A percentile compares a stretch with the other conserved stretches of the same genome.
Conservation (phyloP, 371 early-diverging fungal genomes). For the Mortierella sp. region DNA sequence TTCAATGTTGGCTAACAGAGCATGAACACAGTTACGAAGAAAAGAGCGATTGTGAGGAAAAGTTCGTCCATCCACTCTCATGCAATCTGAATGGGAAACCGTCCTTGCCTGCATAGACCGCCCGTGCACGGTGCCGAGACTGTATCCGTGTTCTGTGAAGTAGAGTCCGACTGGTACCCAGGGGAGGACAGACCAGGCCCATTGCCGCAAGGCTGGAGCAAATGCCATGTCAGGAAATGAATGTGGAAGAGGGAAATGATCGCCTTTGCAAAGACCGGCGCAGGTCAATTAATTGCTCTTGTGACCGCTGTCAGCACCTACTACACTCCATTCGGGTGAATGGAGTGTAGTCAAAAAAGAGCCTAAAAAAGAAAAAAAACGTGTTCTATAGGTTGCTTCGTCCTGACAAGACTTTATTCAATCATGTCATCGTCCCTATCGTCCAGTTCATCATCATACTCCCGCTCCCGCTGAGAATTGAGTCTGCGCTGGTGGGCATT, state of each 20-base stretch:
- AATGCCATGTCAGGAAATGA: slow-evolving; percentile 19
- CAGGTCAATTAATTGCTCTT: neutral
- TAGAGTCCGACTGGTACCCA: slow-evolving; percentile 76
- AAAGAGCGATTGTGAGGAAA: slow-evolving; percentile 4
- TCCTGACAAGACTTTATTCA: slow-evolving; percentile 4
- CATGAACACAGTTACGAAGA: neutral
- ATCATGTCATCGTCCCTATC: slow-evolving; percentile 27
- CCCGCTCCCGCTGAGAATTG: slow-evolving; percentile 22
- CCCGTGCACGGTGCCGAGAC: slow-evolving; percentile 72
- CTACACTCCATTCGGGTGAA: no score
- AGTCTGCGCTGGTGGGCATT: slow-evolving; percentile 1
- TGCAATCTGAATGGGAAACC: no score
- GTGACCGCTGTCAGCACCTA: neutral
- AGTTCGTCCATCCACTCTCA: neutral
- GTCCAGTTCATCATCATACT: slow-evolving; percentile 29
- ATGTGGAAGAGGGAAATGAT: neutral
- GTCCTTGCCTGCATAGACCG: slow-evolving; percentile 79
- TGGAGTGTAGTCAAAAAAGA: no score
- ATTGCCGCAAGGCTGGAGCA: slow-evolving; percentile 20
- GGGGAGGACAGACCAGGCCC: slow-evolving; percentile 32
- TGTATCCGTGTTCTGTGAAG: slow-evolving; percentile 73
- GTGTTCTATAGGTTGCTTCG: neutral
- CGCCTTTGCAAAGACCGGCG: neutral
- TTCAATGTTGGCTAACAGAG: slow-evolving; percentile 82
- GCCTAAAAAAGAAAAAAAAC: neutral